These are phyloP conservation scores for Gossypium armourianum DNA, from an alignment of 441 rosid species.

Conservation along the genomic window DNA sequence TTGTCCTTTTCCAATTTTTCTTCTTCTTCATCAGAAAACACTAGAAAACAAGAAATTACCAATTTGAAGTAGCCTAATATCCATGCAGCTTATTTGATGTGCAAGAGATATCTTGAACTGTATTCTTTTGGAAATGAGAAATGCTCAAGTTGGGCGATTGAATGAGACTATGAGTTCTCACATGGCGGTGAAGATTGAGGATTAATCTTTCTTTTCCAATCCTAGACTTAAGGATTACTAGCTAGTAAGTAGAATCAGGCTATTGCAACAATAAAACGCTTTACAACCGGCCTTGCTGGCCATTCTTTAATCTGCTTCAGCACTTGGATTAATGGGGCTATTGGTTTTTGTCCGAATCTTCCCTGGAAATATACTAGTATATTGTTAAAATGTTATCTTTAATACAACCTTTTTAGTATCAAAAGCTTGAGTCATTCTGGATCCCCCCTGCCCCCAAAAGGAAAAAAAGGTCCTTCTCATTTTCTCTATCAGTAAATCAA, in stretches of 20 bases:
- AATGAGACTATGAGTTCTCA: slow-evolving; percentile 5
- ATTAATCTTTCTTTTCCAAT: not conserved
- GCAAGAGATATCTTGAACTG: slow-evolving; percentile 6
- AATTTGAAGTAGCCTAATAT: not conserved
- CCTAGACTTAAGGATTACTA: not conserved
- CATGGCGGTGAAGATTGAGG: not conserved
- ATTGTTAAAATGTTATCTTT: slow-evolving; percentile 11
- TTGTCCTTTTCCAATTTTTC: not conserved
- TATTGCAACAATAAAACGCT: not conserved
- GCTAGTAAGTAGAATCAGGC: not conserved
- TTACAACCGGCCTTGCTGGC: slow-evolving; percentile 4
- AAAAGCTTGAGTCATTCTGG: not conserved
- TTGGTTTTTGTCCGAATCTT: not conserved
- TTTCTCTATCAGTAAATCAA: slow-evolving; percentile 7
- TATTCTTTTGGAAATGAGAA: not conserved
- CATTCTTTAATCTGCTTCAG: not conserved
- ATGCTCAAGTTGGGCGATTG: not conserved
- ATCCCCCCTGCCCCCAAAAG: not conserved
- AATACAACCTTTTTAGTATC: not conserved
- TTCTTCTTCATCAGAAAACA: not conserved
- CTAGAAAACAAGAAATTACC: not conserved
- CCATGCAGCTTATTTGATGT: slow-evolving; percentile 4
- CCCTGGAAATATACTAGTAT: not conserved
- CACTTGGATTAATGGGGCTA: not conserved
- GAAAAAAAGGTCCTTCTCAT: not conserved